phyloP scores from a whole-genome alignment of 257 asterid genomes.

The Nicotiana noctiflora region DNA sequence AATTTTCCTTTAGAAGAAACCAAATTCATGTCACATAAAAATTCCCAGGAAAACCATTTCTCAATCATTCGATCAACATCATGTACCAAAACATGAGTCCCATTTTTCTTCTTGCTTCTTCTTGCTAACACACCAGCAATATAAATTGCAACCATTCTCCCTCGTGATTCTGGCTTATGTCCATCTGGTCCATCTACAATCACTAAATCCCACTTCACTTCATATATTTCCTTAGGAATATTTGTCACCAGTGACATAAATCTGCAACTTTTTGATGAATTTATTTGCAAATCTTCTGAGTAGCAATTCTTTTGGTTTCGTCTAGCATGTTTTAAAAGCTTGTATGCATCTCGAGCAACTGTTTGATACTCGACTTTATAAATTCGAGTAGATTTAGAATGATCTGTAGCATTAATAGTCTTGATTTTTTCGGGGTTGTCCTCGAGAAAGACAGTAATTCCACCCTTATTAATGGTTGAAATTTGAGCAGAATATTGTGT shows the following conservation, averaged over 20 bases:
- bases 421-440: slow-evolving; percentile 31
- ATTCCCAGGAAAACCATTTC: slow-evolving; percentile 89
- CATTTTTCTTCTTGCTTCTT: slow-evolving; percentile 39
- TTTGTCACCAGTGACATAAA: slow-evolving; percentile 23
- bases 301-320: slow-evolving; percentile 34
- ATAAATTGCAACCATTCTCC: slow-evolving; percentile 77
- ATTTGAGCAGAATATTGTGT: slow-evolving; percentile 30
- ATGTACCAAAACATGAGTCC: slow-evolving; percentile 53
- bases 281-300: not conserved
- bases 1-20: slow-evolving; percentile 75
- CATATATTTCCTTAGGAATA: slow-evolving; percentile 41
- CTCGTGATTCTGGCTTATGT: slow-evolving; percentile 47
- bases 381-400: slow-evolving; percentile 25
- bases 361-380: slow-evolving; percentile 51
- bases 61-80: slow-evolving; percentile 71
- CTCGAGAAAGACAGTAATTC: slow-evolving; percentile 54
- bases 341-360: slow-evolving; percentile 58
- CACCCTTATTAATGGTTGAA: slow-evolving; percentile 45
- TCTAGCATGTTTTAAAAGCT: slow-evolving; percentile 55
- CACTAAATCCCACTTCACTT: slow-evolving; percentile 59
- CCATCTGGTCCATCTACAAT: slow-evolving; percentile 82
- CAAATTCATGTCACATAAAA: slow-evolving; percentile 64
- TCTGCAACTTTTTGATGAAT: slow-evolving; percentile 35
- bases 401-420: slow-evolving; percentile 13
- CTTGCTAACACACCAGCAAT: slow-evolving; percentile 63